Percentiles rank a stretch among this genome's conserved stretches.
Evolutionary conservation across 2,329 filamentous ascomycete genomes (phyloP).

Genomic region (Diplodia sapinea): DNA sequence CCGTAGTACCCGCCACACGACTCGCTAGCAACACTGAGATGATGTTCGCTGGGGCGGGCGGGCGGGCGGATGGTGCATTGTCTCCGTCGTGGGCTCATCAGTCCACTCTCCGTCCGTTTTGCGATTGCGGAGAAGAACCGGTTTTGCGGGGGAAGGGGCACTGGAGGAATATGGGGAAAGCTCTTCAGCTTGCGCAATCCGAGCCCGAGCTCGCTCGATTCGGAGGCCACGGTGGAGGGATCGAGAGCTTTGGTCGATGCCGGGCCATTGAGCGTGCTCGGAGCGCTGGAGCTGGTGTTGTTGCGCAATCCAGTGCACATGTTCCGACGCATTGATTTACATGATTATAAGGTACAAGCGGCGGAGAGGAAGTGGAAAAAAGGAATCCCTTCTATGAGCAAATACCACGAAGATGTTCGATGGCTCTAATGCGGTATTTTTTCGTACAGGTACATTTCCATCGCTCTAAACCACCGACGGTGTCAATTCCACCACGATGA

Average conservation of each 20-base stretch:
- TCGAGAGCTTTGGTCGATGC: slow-evolving; percentile 13
- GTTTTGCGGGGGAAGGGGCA: slow-evolving; percentile 17
- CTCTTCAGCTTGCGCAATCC: slow-evolving; percentile 1
- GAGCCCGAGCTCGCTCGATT: slow-evolving; percentile 17
- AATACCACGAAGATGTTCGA: slow-evolving; percentile 30
- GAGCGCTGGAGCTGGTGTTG: slow-evolving; percentile 10
- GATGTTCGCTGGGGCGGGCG: not conserved
- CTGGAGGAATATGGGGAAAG: slow-evolving; percentile 23
- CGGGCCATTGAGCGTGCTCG: slow-evolving; percentile 11
- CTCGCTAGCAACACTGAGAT: not conserved
- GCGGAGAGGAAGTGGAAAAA: slow-evolving; percentile 22
- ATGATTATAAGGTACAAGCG: slow-evolving; percentile 26
- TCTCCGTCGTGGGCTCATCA: not conserved
- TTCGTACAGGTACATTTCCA: slow-evolving; percentile 31
- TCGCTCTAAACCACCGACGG: slow-evolving; percentile 26
- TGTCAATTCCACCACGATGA: slow-evolving; percentile 30
- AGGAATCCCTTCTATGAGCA: slow-evolving; percentile 31
- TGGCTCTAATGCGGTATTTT: slow-evolving; percentile 32
- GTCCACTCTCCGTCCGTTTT: not conserved
- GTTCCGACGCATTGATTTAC: slow-evolving; percentile 28
- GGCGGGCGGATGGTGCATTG: not conserved
- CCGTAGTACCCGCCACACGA: slow-evolving; percentile 8
- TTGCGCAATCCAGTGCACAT: slow-evolving; percentile 14
- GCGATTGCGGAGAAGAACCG: slow-evolving; percentile 22
- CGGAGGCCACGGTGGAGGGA: not conserved